These are phyloP conservation scores for Trichoderma sp. DNA, from an alignment of 2,329 filamentous ascomycete species.

Conservation along the genomic window DNA sequence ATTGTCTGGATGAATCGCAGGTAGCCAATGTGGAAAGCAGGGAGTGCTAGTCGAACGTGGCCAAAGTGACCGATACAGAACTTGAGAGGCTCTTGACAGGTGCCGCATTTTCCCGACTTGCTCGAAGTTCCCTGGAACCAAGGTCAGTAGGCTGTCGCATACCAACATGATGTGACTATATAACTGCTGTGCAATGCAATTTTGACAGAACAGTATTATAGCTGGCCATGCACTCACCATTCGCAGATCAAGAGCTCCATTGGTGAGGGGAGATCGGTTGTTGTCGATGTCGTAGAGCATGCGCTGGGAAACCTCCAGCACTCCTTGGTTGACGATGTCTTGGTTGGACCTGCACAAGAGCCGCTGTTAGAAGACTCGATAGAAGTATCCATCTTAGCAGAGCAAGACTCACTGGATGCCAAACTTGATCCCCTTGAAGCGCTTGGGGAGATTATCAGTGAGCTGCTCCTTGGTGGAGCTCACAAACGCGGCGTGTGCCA, in stretches of 20 bases:
- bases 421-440: conserved; percentile 91
- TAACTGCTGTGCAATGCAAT: neutral
- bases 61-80: conserved; percentile 96
- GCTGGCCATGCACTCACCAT: conserved; percentile 54
- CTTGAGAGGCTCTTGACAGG: conserved; percentile 79
- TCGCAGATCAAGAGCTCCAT: conserved; percentile 86
- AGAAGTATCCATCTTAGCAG: neutral
- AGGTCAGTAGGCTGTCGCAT: neutral
- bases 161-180: too few relatives aligned
- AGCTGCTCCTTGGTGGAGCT: conserved; percentile 75
- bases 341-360: conserved; percentile 71
- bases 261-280: conserved; percentile 72
- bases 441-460: conserved; percentile 84
- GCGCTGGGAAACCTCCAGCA: conserved; percentile 91
- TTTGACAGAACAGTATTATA: neutral
- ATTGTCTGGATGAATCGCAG: conserved; percentile 91
- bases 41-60: conserved; percentile 85
- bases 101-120: conserved; percentile 78
- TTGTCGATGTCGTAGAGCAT: conserved; percentile 89
- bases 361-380: neutral
- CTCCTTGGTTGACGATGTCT: conserved; percentile 93
- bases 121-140: conserved; percentile 72
- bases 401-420: conserved; percentile 71
- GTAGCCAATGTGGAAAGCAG: conserved; percentile 95
- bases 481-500: conserved; percentile 29